A percentile compares a stretch with the other conserved stretches of the same genome.
Conservation (phyloP, 2,329 filamentous ascomycete genomes). For the Botrytis fabae region DNA sequence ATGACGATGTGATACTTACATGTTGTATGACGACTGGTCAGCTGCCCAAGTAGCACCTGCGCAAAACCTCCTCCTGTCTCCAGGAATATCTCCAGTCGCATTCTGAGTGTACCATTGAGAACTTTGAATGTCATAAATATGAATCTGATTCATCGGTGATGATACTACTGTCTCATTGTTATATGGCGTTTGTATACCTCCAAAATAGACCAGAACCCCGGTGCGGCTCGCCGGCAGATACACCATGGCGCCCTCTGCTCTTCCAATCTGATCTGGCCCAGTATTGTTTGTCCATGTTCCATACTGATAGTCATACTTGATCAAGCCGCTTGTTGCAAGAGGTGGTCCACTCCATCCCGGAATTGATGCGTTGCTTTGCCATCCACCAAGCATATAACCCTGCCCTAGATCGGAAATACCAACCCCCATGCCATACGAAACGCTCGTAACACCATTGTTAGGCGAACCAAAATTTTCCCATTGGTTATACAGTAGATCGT, state of each 20-base stretch:
- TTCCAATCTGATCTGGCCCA: conserved; percentile 52
- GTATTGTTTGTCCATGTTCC: conserved; percentile 54
- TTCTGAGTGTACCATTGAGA: conserved; percentile 61
- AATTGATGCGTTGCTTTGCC: conserved; percentile 55
- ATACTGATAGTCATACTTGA: conserved; percentile 57
- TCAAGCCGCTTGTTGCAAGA: conserved; percentile 52
- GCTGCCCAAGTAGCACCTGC: conserved; percentile 59
- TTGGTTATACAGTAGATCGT: conserved; percentile 56
- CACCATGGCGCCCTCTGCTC: conserved; percentile 61
- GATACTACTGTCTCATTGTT: conserved; percentile 47
- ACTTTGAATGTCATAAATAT: conserved; percentile 61
- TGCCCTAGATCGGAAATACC: conserved; percentile 55
- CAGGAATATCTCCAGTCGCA: conserved; percentile 54
- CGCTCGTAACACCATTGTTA: conserved; percentile 45
- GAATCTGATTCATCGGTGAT: conserved; percentile 52
- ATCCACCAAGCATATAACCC: conserved; percentile 64
- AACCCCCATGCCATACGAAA: conserved; percentile 58
- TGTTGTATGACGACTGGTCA: conserved; percentile 63
- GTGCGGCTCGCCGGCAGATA: conserved; percentile 60
- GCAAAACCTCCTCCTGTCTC: conserved; percentile 58
- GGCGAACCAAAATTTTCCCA: conserved; percentile 53
- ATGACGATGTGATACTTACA: conserved; percentile 47
- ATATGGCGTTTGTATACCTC: conserved; percentile 53
- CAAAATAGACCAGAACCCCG: conserved; percentile 63
- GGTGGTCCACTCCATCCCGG: conserved; percentile 52